A percentile compares a stretch with the other conserved stretches of the same genome.
Conservation (phyloP, 352 stramenopile genomes). For the Aphanomyces stellatus region DNA sequence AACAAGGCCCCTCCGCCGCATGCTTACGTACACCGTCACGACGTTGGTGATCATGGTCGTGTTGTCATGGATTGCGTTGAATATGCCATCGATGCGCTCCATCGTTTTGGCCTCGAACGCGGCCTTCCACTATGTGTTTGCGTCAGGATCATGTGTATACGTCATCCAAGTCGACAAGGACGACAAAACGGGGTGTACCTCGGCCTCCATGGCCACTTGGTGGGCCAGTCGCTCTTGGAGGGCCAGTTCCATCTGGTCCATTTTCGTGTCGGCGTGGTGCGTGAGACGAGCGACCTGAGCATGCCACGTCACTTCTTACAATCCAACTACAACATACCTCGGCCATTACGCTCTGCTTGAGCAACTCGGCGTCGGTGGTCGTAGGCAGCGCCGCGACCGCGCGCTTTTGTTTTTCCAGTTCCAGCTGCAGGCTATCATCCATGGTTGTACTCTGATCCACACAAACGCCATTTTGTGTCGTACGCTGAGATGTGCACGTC, state of each 20-base stretch:
- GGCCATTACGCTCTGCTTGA: not conserved
- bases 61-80: constrained; percentile 7
- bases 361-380: not conserved
- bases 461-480: not conserved
- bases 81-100: constrained; percentile 7
- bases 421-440: not conserved
- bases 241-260: not conserved
- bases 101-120: not conserved
- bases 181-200: not conserved
- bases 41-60: constrained; percentile 1
- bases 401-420: constrained; percentile 16
- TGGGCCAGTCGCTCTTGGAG: not conserved
- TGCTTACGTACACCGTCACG: not conserved
- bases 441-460: not conserved
- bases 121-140: constrained; percentile 9
- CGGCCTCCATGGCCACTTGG: not conserved
- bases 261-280: not conserved
- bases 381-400: not conserved
- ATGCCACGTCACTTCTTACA: not conserved
- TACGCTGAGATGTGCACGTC: constrained; percentile 4
- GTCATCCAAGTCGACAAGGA: not conserved
- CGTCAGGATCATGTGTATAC: not conserved
- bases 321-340: not conserved
- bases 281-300: not conserved
- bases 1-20: not conserved